Base-by-base conservation (phyloP, 1,284 basidiomycete genomes). In the Cryptococcus neoformans region DNA sequence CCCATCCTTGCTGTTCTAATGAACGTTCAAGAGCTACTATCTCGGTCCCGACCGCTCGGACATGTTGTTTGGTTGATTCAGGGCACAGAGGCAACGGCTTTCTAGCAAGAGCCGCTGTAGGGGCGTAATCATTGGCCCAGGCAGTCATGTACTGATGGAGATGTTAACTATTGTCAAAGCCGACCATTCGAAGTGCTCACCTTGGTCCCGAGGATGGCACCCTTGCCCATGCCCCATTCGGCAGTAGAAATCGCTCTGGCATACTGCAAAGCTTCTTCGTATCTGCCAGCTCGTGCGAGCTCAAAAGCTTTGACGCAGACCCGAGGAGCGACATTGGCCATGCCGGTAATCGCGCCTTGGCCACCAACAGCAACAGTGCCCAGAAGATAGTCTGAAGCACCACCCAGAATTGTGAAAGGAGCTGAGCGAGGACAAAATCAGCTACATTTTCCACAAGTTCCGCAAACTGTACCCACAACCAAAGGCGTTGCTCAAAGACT, bases 341-440 rank as follows among this genome's bases (percentile, higher is more conserved):
- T 62, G 8, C 74, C 75, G 5, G 75, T 75, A 55, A 77, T 77
- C 36, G 70, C 68, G 6, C 75, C 74, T 28, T 64, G 57, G 6
- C 64, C 68, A 21, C 69, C 69, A 39, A 66, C 62, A 4, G 68
- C 63, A 6, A 71, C 36, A 1, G 69, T 55, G 28, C 65, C 67
- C 4, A 72, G 58, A 3, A 75, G 58, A 52, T 75, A 75, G 51
- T 75, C 73, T 7, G 71, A 60, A 34, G 72, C 73, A n/a, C 74
- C 74, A 17, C 66, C 74, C 10, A 76, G 63, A 17, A 76, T 68
- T 34, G 65, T 63, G 63, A 74, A 76, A 17, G 67, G 56, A 14
- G 63, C 64, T 67, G 53, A 4, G 42, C 16, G 44, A 37, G 16
- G 42, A 16, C n/a, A 37, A 9, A 21, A 37, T 45, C 41, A 39